Evolutionary conservation across 345 rosid genomes (phyloP), one percentile per base, ranked within the genome.

Genomic region (Conringia planisiliqua): DNA sequence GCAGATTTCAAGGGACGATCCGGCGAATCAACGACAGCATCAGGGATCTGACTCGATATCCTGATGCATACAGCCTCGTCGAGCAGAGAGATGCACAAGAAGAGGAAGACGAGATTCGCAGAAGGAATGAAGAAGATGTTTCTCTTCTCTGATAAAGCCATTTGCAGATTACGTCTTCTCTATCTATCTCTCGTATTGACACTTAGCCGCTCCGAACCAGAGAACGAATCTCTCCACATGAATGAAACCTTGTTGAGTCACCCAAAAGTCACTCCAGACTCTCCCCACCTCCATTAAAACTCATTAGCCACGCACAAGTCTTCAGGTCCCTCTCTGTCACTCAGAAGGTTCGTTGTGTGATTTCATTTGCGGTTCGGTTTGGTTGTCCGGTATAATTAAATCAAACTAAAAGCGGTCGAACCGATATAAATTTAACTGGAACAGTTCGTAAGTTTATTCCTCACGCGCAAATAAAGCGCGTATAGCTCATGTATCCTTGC

Each of bases 11-110:
- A 55, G 0, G 81, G 84, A 5, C 58, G 88, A 48, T 80, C 84
- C 2, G 87, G 78, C 2, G 80, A 77, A 32, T 81, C 84, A 16
- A 33, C 63, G 6, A 73, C 14, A 26, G 81, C 3, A 26, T 77
- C 79, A 0, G 90, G 76, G 82, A 85, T 78, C 82, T 75, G 91
- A 73, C 74, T 82, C 10, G 88, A 83, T 3, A 94, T 64, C 36
- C 95, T 86, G 74, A 94, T 87, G 80, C 76, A 81, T 11, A 77
- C 8, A 1, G 87, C 84, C 13, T 69, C 75, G 46, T 81, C 40
- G 66, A 82, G 16, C n/a, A 70, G 42, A 17, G 77, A 76, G 38
- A 84, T 33, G 30, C n/a, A 40, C 1, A 85, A 48, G 33, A 84
- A 13, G 48, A 75, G 8, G 74, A 82, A 14, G 6, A 82, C 7